Evolutionary conservation across 106 monocot genomes (phyloP), one percentile per base, ranked within the genome.

Genomic region (Dendrobium nobile): DNA sequence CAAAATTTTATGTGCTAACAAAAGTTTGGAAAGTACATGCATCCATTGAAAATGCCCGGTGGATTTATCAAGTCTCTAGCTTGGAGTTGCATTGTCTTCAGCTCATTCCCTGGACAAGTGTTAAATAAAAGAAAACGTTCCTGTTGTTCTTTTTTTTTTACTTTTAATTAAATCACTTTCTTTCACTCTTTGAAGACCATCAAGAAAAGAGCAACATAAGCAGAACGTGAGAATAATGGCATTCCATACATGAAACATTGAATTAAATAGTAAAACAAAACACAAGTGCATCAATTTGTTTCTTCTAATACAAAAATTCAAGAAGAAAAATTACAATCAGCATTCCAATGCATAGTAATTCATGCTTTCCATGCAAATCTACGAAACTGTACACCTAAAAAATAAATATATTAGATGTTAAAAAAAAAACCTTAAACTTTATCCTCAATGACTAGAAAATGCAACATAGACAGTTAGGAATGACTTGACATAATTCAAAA

Each of bases 161-260:
- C 64, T 65, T 26, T 26, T 26, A 65, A 65, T 24, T 15, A 24
- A n/a, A 65, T 22, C 4, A 26, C 24, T 65, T 65, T 26, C 20
- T 65, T 65, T 65, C 64, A 65, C 64, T 24, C 26, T 65, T 65
- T 26, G n/a, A 65, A 65, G n/a, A 26, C 64, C n/a, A 65, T n/a
- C 64, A 15, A 15, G 51, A 45, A 45, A 45, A 45, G 20, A 58
- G 18, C 5, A 58, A 58, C 17, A 58, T 56, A 58, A 26, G 22
- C n/a, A 26, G 7, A 22, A 7, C 26, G 9, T 2, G 64, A n/a
- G 26, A 65, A 65, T 65, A 65, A 22, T 65, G 64, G 24, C 26
- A 65, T 2, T 65, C 15, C 22, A 65, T 26, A 15, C 26, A 26
- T 26, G 64, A n/a, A 65, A 65, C 24, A 24, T 51, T 51, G 13